phyloP scores from a whole-genome alignment of 2,329 filamentous ascomycete species.

The Amylocarpus encephaloides region DNA sequence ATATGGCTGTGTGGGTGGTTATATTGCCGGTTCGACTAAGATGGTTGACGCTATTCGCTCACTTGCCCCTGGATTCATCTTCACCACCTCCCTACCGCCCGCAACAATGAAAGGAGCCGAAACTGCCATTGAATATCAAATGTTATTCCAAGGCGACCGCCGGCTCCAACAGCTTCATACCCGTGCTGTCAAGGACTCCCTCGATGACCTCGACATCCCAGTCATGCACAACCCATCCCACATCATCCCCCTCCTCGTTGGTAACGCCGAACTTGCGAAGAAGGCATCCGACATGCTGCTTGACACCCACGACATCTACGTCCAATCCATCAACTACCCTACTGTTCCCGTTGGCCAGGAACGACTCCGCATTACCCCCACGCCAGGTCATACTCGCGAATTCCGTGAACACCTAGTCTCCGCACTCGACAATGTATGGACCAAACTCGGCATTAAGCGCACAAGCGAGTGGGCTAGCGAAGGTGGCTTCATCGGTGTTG shows the following conservation, averaged over 20 bases:
- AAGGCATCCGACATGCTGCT: slow-evolving; percentile 87
- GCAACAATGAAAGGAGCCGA: slow-evolving; percentile 94
- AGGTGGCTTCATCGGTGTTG: slow-evolving; percentile 93
- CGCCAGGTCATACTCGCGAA: slow-evolving; percentile 80
- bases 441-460: slow-evolving; percentile 80
- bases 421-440: slow-evolving; percentile 84
- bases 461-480: slow-evolving; percentile 86
- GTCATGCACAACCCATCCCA: slow-evolving; percentile 97
- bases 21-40: slow-evolving; percentile 84
- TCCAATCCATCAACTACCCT: slow-evolving; percentile 98
- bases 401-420: slow-evolving; percentile 80
- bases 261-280: slow-evolving; percentile 89
- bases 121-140: slow-evolving; percentile 90
- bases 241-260: slow-evolving; percentile 89
- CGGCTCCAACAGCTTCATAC: slow-evolving; percentile 94
- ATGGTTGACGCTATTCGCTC: slow-evolving; percentile 92
- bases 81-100: slow-evolving; percentile 92
- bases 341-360: slow-evolving; percentile 98
- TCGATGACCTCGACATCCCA: slow-evolving; percentile 76
- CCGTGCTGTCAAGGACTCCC: slow-evolving; percentile 80
- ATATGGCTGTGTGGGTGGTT: slow-evolving; percentile 94
- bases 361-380: slow-evolving; percentile 90
- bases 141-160: slow-evolving; percentile 76
- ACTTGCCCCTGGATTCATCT: slow-evolving; percentile 94
- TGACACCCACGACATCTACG: slow-evolving; percentile 86